Evolutionary conservation across 768 basidiomycete species (phyloP).

Genomic region (Daedaleopsis sinensis): DNA sequence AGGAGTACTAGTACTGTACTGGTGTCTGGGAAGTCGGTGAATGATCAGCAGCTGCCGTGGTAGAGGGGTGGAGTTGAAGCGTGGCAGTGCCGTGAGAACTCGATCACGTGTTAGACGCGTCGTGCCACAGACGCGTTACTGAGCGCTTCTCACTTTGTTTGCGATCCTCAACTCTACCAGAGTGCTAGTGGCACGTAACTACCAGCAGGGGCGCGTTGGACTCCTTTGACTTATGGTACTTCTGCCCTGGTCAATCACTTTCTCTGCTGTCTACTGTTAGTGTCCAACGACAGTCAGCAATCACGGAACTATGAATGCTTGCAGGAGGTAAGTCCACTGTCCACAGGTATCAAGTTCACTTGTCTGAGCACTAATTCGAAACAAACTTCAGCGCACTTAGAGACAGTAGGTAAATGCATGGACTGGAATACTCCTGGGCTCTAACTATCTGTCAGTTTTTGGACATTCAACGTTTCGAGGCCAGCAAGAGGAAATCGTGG

Average conservation of each 20-base stretch:
- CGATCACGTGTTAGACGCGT: conserved; percentile 16
- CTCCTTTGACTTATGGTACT: neutral
- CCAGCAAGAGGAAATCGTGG: conserved; percentile 75
- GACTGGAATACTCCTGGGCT: neutral
- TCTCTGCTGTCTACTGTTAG: too few relatives aligned
- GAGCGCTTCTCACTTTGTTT: conserved; percentile 3
- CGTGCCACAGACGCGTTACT: conserved; percentile 15
- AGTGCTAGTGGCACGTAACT: neutral
- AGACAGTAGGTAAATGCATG: neutral
- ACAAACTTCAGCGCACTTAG: neutral
- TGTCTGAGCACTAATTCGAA: neutral
- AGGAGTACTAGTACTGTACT: too few relatives aligned
- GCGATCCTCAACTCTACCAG: neutral
- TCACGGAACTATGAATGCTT: neutral
- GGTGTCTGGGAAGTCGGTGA: too few relatives aligned
- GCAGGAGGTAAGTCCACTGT: neutral
- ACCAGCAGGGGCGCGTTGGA: neutral
- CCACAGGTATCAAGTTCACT: neutral
- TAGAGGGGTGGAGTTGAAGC: too few relatives aligned
- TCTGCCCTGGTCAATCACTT: neutral
- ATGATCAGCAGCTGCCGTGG: too few relatives aligned
- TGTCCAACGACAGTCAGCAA: too few relatives aligned
- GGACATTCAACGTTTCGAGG: conserved; percentile 72
- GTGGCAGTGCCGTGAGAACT: conserved; percentile 8
- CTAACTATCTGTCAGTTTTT: conserved; percentile 52